A percentile compares a stretch with the other conserved stretches of the same genome.
Evolutionary conservation across 2,329 filamentous ascomycete species (phyloP).

Genomic region (Fusarium sp.): DNA sequence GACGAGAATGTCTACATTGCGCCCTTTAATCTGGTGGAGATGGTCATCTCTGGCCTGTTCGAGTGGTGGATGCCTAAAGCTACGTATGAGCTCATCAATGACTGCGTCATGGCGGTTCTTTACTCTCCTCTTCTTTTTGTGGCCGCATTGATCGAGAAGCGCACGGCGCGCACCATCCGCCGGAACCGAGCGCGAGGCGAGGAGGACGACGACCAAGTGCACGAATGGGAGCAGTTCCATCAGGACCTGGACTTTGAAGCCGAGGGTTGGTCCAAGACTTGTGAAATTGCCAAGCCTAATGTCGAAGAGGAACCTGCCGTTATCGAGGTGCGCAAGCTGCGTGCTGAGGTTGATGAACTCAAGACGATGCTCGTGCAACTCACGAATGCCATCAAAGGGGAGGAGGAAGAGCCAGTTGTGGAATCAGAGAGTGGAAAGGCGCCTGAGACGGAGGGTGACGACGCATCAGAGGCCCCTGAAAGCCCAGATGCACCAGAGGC

Average conservation of each 20-base stretch:
- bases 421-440: conserved; percentile 21
- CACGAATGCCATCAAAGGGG: conserved; percentile 43
- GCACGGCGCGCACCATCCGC: conserved; percentile 76
- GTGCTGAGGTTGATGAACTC: conserved; percentile 71
- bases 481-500: conserved; percentile 28
- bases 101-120: conserved; percentile 87
- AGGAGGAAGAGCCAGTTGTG: conserved; percentile 11
- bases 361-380: conserved; percentile 63
- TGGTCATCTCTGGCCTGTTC: conserved; percentile 82
- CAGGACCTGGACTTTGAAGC: conserved; percentile 83
- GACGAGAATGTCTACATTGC: conserved; percentile 99
- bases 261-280: conserved; percentile 88
- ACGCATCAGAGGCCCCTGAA: conserved; percentile 30
- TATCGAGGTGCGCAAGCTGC: conserved; percentile 75
- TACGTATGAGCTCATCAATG: conserved; percentile 86
- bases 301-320: conserved; percentile 84
- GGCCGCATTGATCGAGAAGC: conserved; percentile 81
- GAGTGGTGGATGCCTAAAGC: conserved; percentile 94
- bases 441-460: conserved; percentile 20
- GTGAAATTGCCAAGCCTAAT: conserved; percentile 83
- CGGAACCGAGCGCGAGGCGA: conserved; percentile 85
- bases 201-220: conserved; percentile 87
- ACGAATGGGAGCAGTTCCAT: conserved; percentile 93
- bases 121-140: conserved; percentile 89
- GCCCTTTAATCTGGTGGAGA: conserved; percentile 94